Base-by-base conservation (phyloP, 202 grass and related monocot genomes). In the Cymbopogon flexuosus region DNA sequence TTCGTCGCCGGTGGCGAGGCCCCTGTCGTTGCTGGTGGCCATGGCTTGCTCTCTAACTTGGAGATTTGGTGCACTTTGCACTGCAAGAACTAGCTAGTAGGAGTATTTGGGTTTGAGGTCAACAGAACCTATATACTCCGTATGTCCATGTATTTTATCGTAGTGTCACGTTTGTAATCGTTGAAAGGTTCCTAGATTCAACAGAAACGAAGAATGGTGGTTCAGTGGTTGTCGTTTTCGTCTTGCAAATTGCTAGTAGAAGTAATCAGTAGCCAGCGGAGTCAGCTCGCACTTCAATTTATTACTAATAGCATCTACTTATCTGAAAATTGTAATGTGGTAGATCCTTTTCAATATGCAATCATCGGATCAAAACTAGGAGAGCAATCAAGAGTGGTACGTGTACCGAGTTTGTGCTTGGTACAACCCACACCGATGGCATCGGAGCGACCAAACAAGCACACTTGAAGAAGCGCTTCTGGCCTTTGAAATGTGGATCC, bases 1-100 rank as follows among this genome's bases (percentile, higher is more conserved):
- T 43, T 79, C 85, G 77, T 60, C 57, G 64, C 69, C 70, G 49
- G 71, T 35, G 42, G 41, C 18, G 16, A 84, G 77, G 62, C 45
- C 75, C 5, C 39, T 21, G 47, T 63, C 52, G 4, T 46, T 16
- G 64, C 13, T 42, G 62, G 37, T 15, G 42, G 84, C 90, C 90
- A 87, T 89, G 34, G 21, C 67, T 59, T 21, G 54, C 52, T 76
- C 65, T 72, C 58, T 78, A 9, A 42, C 23, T 45, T 3, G 73
- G 36, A 31, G 49, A 56, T 15, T 30, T 11, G 65, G 35, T 13
- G 6, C 30, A 22, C n/a, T 11, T 49, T 51, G 47, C n/a, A 1
- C 9, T 21, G 37, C n/a, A 37, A 19, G 37, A 46, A 41, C 19
- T 51, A 31, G 68, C 18, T 71, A 19, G 49, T 19, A 54, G 47